Conservation (phyloP, 2,329 filamentous ascomycete genomes). For the Penicillium corylophilum region DNA sequence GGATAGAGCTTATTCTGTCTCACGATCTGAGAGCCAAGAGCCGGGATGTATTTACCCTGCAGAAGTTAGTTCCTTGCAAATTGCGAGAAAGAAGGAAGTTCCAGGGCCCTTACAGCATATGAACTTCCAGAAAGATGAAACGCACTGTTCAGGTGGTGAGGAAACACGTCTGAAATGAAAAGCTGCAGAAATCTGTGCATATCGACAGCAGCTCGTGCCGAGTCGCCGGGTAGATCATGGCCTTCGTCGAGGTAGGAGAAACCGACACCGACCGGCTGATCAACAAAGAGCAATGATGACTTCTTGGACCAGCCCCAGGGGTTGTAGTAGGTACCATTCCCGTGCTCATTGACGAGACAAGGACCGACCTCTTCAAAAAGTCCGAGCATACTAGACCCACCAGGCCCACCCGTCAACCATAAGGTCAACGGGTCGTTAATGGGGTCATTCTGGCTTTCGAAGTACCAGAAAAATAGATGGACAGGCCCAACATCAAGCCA, state of each 20-base stretch:
- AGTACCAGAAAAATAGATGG: slow-evolving; percentile 29
- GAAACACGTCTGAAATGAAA: not conserved
- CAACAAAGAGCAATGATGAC: slow-evolving; percentile 21
- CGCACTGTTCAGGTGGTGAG: not conserved
- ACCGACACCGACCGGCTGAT: slow-evolving; percentile 28
- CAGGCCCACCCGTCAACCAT: slow-evolving; percentile 56
- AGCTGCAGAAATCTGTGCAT: not conserved
- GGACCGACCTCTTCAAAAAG: slow-evolving; percentile 53
- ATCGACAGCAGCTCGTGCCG: slow-evolving; percentile 45
- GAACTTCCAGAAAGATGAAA: not conserved
- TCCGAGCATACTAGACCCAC: slow-evolving; percentile 53
- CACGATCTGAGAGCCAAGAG: not conserved
- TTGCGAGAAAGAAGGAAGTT: not conserved
- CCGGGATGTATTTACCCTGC: not conserved
- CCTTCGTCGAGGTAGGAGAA: slow-evolving; percentile 28
- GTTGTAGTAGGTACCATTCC: slow-evolving; percentile 17
- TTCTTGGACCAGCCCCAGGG: slow-evolving; percentile 19
- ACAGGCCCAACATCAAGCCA: not conserved
- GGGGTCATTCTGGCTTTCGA: slow-evolving; percentile 44
- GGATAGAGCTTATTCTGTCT: not conserved
- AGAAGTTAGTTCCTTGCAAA: not conserved
- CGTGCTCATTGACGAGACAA: slow-evolving; percentile 24
- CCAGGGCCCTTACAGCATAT: not conserved
- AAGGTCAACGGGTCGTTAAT: slow-evolving; percentile 51
- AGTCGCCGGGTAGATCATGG: slow-evolving; percentile 28